phyloP scores from a whole-genome alignment of 805 yeast genomes.

The Hanseniaspora vineae region DNA sequence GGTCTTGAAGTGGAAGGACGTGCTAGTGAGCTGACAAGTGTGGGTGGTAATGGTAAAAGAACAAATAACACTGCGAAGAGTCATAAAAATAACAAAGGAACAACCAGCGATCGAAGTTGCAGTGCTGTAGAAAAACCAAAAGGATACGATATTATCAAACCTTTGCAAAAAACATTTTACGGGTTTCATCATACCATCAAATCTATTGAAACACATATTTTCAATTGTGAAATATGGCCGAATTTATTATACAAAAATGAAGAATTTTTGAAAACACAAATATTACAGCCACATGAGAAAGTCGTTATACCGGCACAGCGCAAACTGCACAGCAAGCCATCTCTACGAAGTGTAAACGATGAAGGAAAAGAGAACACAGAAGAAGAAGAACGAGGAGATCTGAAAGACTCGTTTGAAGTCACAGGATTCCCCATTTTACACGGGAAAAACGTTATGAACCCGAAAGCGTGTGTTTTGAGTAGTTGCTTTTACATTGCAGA shows the following conservation, averaged over 20 bases:
- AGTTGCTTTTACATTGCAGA: constrained; percentile 45
- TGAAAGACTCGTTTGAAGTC: constrained; percentile 14
- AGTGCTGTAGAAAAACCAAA: no score
- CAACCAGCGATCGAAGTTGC: no score
- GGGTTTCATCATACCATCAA: constrained; percentile 43
- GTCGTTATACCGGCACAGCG: background rate
- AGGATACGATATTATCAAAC: no score
- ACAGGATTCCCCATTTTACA: constrained; percentile 28
- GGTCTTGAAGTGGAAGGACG: no score
- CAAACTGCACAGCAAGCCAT: background rate
- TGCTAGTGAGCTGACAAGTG: no score
- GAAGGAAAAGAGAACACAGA: constrained; percentile 1
- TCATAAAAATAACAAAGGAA: no score
- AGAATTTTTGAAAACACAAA: constrained; percentile 10
- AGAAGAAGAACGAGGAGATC: background rate
- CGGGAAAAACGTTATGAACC: constrained; percentile 26
- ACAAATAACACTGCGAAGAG: no score
- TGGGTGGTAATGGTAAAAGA: no score
- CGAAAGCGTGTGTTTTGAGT: constrained; percentile 20
- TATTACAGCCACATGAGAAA: constrained; percentile 10
- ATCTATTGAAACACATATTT: constrained; percentile 41
- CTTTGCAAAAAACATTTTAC: constrained; percentile 28
- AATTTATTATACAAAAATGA: constrained; percentile 26
- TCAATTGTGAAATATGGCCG: constrained; percentile 79
- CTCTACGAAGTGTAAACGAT: constrained; percentile 1